Evolutionary conservation across 2,329 filamentous ascomycete species (phyloP).

Genomic region (Alternaria sp.): DNA sequence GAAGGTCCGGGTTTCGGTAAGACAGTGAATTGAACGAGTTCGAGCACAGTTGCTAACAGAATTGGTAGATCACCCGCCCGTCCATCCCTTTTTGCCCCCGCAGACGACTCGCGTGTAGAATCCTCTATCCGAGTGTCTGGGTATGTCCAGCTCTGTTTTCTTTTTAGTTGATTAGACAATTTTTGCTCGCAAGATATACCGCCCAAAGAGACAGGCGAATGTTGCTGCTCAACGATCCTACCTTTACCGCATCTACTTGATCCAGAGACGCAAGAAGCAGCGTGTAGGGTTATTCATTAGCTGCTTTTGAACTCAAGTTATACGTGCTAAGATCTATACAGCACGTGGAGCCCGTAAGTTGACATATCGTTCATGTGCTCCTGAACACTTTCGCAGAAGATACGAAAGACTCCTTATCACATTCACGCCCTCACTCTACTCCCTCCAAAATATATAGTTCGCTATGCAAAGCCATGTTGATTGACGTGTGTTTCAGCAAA

Average conservation of each 20-base stretch:
- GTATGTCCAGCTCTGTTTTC: background rate
- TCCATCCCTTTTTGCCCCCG: conserved; percentile 20
- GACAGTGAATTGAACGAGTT: background rate
- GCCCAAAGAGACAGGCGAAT: background rate
- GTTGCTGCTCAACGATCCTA: background rate
- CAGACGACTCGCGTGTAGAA: background rate
- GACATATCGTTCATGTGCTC: background rate
- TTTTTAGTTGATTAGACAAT: background rate
- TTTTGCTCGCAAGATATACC: background rate
- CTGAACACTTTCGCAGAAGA: background rate
- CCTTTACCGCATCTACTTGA: background rate
- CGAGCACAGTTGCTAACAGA: background rate
- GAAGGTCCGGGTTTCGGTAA: conserved; percentile 40
- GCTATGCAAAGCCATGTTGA: background rate
- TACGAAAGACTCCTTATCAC: background rate
- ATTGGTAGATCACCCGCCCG: conserved; percentile 24
- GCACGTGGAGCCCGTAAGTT: background rate
- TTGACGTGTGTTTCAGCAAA: background rate
- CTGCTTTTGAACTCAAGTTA: background rate
- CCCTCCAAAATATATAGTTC: background rate
- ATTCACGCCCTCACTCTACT: background rate
- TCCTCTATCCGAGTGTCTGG: background rate
- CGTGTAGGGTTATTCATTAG: background rate
- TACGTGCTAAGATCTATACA: background rate
- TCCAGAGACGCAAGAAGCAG: background rate